A percentile compares a stretch with the other conserved stretches of the same genome.
These are phyloP conservation scores for Cinnamomum chago DNA, from an alignment of 164 flowering plant species.

Conservation along the genomic window DNA sequence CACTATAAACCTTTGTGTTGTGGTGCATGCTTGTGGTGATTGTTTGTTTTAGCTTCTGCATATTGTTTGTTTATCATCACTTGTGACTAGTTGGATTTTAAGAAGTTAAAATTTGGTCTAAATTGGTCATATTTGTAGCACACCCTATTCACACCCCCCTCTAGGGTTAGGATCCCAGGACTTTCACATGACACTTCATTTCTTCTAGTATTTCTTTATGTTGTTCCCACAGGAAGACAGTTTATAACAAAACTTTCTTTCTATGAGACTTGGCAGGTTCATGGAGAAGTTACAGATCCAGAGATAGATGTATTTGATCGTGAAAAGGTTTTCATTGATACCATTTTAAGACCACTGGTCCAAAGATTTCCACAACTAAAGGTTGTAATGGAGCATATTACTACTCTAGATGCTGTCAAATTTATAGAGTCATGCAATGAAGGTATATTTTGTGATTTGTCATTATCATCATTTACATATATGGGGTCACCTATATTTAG, in stretches of 20 bases:
- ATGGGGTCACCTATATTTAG: too few species aligned
- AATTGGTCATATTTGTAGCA: too few species aligned
- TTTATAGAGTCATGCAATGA: slow-evolving; percentile 83
- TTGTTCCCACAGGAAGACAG: background rate
- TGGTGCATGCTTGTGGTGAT: too few species aligned
- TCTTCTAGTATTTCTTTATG: background rate
- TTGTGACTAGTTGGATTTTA: too few species aligned
- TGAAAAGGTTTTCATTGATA: slow-evolving; percentile 85
- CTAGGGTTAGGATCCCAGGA: too few species aligned
- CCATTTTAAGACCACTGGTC: slow-evolving; percentile 64
- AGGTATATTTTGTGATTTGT: slow-evolving; percentile 34
- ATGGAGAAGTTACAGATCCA: slow-evolving; percentile 94
- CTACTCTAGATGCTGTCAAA: slow-evolving; percentile 80
- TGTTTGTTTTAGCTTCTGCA: too few species aligned
- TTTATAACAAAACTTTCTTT: background rate
- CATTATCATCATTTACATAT: background rate
- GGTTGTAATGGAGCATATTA: slow-evolving; percentile 98
- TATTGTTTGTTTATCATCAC: too few species aligned
- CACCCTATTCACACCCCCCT: too few species aligned
- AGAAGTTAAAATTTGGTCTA: too few species aligned
- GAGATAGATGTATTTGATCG: slow-evolving; percentile 88
- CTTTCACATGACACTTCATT: background rate
- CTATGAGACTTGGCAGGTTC: slow-evolving; percentile 49
- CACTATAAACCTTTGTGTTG: too few species aligned
- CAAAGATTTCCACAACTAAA: slow-evolving; percentile 74